Base-by-base conservation (phyloP, 176 grass and related monocot genomes). In the Leersia perrieri region DNA sequence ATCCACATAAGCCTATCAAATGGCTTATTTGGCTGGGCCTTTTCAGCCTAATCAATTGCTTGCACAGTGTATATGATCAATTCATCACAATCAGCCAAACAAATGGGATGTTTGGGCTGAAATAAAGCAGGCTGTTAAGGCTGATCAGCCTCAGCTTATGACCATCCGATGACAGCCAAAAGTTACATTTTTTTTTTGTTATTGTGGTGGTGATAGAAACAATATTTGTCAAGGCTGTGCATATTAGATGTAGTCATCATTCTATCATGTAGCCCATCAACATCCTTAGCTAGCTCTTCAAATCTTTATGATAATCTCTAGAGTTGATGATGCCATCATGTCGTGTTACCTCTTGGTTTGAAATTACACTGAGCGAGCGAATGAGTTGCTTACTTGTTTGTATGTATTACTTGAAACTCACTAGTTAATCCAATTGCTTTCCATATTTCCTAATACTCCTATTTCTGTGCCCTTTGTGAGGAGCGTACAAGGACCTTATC, bases 251-350 rank as follows among this genome's bases (percentile, higher is more conserved):
- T 76, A 40, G 47, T 22, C 47, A 32, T 22, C 47, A 32, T 40
- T 44, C 23, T 44, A 32, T 12, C 14, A 35, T 7, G 32, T 87
- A 55, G 35, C 70, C 15, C 65, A 20, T 26, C 51, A 31, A 32
- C 23, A 49, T 61, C 62, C 23, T 81, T 81, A 69, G 63, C 15
- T 76, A 49, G 63, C 10, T 74, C 25, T 63, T 33, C 23, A 75
- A 22, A 12, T 25, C 75, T 67, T 68, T 3, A 23, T 60, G 70
- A 66, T 9, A 12, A 72, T 39, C 35, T 20, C 39, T 60, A 18
- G 51, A 9, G 18, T 49, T 70, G 70, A 60, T 53, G 65, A 45
- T 60, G 3, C 29, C 66, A 9, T 66, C 45, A 29, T 1, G 11
- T 26, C 39, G 12, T 39, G 25, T 76, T 73, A 22, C 33, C 29